phyloP scores from a whole-genome alignment of 495 filamentous ascomycete genomes.

The Bathelium albidoporum region DNA sequence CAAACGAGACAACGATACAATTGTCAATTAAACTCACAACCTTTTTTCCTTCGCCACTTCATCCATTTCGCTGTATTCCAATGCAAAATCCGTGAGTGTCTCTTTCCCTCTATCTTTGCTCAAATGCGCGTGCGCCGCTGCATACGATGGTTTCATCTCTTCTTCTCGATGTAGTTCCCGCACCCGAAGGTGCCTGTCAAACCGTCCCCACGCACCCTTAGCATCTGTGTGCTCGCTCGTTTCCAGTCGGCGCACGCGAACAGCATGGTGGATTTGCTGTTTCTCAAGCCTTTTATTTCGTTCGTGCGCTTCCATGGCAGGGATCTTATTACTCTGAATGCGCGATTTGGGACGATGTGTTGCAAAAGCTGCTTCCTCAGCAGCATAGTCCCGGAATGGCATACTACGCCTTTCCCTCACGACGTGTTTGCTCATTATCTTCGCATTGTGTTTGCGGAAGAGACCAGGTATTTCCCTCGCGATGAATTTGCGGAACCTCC shows the following conservation, averaged over 20 bases:
- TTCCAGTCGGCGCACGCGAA: neutral
- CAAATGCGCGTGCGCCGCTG: neutral
- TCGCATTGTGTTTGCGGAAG: too few species aligned
- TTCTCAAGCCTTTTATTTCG: neutral
- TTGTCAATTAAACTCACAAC: neutral
- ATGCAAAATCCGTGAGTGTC: neutral
- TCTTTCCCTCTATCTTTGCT: neutral
- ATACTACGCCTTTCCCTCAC: too few species aligned
- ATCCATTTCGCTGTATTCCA: neutral
- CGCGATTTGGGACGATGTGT: too few species aligned
- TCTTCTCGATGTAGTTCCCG: neutral
- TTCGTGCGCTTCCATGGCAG: neutral
- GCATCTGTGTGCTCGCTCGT: neutral
- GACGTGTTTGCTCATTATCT: too few species aligned
- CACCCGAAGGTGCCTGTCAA: neutral
- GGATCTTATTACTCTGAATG: too few species aligned
- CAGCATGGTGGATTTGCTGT: neutral
- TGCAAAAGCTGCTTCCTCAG: too few species aligned
- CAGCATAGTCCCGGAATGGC: too few species aligned
- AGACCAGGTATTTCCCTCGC: too few species aligned
- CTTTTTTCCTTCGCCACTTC: neutral
- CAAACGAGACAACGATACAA: too few species aligned
- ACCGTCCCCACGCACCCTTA: neutral
- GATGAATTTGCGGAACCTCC: too few species aligned
- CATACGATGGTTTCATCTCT: neutral